Evolutionary conservation across 768 basidiomycete species (phyloP), one percentile per base, ranked within the genome.

Genomic region (Tubosaeta sp.): DNA sequence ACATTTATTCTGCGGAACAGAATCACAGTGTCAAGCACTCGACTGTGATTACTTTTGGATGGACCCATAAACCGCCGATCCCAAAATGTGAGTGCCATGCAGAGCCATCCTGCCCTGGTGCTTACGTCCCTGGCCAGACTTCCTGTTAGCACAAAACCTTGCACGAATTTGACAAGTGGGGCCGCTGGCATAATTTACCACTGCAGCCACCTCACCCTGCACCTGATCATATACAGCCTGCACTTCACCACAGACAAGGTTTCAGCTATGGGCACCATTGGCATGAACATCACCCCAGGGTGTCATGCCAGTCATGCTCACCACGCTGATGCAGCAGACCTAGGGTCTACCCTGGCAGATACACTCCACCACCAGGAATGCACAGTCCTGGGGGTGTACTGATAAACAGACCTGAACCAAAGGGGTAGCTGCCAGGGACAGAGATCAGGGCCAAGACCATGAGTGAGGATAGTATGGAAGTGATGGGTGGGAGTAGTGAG

Each of bases 41-140:
- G 87, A 94, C 59, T 93, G 97, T 65, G 85, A 89, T 17, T 98
- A 93, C 74, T 97, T 98, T 69, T 97, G 91, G 91, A 85, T 84
- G 0, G 85, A 90, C 56, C 95, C 95, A 0, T 61, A 91, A 34
- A 89, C 94, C 33, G 88, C 88, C 22, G 88, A 91, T 71, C 88
- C 88, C 1, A 88, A 85, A 67, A 80, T 81, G 88, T 89, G 61
- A 52, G 82, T 72, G 9, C 22, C 45, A 16, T 11, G 19, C 39
- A 7, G 22, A 31, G 17, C 17, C 8, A 1, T 33, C 46, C 34
- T 17, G 2, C 25, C 31, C 56, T 32, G 9, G 31, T n/a, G 13
- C 43, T 48, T 42, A 48, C 13, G 26, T 41, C 35, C 33, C 46
- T 14, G 17, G 17, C 27, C 27, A 91, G 88, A 44, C 74, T 90